phyloP scores from a whole-genome alignment of 78 protist species.

The Pigoraptor vietnamica region DNA sequence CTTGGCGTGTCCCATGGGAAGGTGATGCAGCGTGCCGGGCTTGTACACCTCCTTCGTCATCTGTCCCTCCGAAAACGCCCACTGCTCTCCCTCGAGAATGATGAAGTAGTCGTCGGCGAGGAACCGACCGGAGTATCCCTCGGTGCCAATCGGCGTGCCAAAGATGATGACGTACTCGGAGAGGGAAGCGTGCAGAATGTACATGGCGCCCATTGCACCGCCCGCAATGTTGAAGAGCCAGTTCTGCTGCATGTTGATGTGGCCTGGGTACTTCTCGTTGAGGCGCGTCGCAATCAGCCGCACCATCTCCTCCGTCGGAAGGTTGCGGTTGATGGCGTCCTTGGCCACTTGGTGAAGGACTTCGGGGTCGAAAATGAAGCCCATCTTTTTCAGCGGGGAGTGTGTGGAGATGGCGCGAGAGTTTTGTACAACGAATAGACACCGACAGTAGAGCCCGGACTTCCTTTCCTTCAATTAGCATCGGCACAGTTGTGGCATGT shows the following conservation, averaged over 20 bases:
- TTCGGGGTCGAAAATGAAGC: background rate
- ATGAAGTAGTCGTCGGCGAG: conserved; percentile 32
- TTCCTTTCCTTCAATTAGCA: too few relatives aligned
- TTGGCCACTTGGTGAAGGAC: background rate
- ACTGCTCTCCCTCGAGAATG: conserved; percentile 28
- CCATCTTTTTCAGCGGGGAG: too few relatives aligned
- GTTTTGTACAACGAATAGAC: too few relatives aligned
- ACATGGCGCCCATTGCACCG: conserved; percentile 35
- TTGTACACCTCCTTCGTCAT: background rate
- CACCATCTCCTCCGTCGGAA: background rate
- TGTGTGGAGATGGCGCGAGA: too few relatives aligned
- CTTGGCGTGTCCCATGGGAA: background rate
- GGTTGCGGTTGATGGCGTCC: background rate
- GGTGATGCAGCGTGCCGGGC: conserved; percentile 31
- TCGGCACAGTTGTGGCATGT: too few relatives aligned
- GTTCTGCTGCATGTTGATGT: background rate
- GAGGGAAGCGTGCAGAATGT: background rate
- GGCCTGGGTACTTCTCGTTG: background rate
- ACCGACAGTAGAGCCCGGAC: too few relatives aligned
- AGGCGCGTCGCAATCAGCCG: background rate
- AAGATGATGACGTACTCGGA: conserved; percentile 30
- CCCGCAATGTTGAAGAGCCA: conserved; percentile 34
- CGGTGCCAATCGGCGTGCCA: conserved; percentile 32
- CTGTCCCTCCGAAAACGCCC: background rate
- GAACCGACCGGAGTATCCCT: conserved; percentile 44